phyloP scores from a whole-genome alignment of 2,329 filamentous ascomycete species.

The Dactylellina sp. region DNA sequence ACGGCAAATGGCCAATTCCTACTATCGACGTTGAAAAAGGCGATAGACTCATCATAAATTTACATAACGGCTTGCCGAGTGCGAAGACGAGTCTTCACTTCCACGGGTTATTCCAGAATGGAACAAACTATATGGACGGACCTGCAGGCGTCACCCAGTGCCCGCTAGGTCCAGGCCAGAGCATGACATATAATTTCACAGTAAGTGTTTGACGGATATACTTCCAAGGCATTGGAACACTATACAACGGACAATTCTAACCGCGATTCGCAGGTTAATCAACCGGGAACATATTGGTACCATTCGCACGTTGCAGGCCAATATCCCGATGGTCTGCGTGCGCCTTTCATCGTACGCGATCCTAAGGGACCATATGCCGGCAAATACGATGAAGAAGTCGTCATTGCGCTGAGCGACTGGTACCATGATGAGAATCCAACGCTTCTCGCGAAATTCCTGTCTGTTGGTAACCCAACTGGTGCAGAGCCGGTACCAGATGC shows the following conservation, averaged over 20 bases:
- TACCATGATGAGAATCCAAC: slow-evolving; percentile 72
- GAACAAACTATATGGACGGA: slow-evolving; percentile 78
- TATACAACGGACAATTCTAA: too few relatives aligned
- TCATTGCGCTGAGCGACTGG: slow-evolving; percentile 77
- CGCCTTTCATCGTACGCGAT: slow-evolving; percentile 74
- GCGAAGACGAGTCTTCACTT: slow-evolving; percentile 75
- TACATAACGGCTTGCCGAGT: slow-evolving; percentile 72
- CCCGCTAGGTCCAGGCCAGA: slow-evolving; percentile 72
- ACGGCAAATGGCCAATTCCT: slow-evolving; percentile 80
- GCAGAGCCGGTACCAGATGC: slow-evolving; percentile 75
- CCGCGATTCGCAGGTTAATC: slow-evolving; percentile 65
- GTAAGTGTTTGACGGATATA: slow-evolving; percentile 63
- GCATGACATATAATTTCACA: slow-evolving; percentile 77
- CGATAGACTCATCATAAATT: slow-evolving; percentile 72
- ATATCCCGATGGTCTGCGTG: slow-evolving; percentile 77
- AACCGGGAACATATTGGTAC: slow-evolving; percentile 84
- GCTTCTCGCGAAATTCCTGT: slow-evolving; percentile 67
- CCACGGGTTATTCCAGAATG: slow-evolving; percentile 78
- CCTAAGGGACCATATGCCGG: slow-evolving; percentile 70
- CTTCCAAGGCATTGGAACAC: too few relatives aligned
- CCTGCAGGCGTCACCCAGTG: slow-evolving; percentile 76
- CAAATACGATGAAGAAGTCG: slow-evolving; percentile 73
- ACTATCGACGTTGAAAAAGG: slow-evolving; percentile 73
- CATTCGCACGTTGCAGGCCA: slow-evolving; percentile 76
- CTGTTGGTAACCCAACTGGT: slow-evolving; percentile 67